Base-by-base conservation (phyloP, 768 basidiomycete genomes). In the Termitomyces sp. region DNA sequence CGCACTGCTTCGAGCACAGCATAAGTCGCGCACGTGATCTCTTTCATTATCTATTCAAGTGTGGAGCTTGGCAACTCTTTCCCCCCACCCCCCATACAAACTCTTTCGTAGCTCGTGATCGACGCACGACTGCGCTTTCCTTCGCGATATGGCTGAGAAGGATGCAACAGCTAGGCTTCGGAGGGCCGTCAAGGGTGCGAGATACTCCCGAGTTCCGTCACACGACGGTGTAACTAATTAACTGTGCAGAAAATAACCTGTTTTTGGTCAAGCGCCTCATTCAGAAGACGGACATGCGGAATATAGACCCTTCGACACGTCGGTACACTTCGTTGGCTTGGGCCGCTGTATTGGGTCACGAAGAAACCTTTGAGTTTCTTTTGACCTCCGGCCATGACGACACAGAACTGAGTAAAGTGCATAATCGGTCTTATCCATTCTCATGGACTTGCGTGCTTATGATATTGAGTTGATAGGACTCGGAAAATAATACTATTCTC, bases 281-380 rank as follows among this genome's bases (percentile, higher is more conserved):
- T 58, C 86, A 91, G 73, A 79, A 89, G 67, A 89, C 89, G 9
- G 94, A 97, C 69, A 86, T 97, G 80, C 86, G 96, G 25, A 98
- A 98, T 75, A 87, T 93, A 9, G 96, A 98, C 75, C 80, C 88
- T 11, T 82, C 81, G 15, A 77, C 85, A 29, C 84, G 83, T 65
- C 83, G 92, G 8, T 89, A 89, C 70, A 97, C 96, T 0, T 94
- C 92, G 12, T 74, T 98, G 9, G 92, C 94, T 5, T 98, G 94
- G 94, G 87, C 95, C 2, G 94, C 94, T 25, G 84, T 90, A 0
- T 83, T 92, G 43, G 94, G 92, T 0, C 87, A 92, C 63, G 89
- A 96, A 69, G 95, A 96, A 70, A 94, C 92, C 1, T 98, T 96
- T 66, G 94, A 97, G 69, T 97, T 89, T 74, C 79, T 98, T 58